phyloP scores from a whole-genome alignment of 2,329 filamentous ascomycete genomes.

The Akanthomyces lecanii region DNA sequence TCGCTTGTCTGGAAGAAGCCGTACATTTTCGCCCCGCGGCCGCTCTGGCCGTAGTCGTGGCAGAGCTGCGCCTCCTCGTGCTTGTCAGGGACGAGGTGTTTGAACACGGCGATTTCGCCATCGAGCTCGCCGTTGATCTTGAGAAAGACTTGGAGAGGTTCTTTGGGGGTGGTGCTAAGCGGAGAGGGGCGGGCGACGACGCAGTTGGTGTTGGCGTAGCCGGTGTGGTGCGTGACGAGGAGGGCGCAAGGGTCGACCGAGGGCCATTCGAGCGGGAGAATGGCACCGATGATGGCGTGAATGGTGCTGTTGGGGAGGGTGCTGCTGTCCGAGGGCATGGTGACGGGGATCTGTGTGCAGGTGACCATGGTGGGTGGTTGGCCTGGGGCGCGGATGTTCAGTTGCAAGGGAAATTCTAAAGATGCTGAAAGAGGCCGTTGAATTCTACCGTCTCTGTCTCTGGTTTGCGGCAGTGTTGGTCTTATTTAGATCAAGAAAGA shows the following conservation, averaged over 20 bases:
- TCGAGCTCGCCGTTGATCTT: neutral
- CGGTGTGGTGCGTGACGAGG: neutral
- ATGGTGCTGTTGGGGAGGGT: neutral
- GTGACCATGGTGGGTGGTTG: neutral
- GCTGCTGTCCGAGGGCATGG: neutral
- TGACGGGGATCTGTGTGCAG: neutral
- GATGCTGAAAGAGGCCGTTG: too few relatives aligned
- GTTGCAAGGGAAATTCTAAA: too few relatives aligned
- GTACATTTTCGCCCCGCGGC: slow-evolving; percentile 15
- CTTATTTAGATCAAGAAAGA: too few relatives aligned
- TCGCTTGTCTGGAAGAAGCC: slow-evolving; percentile 20
- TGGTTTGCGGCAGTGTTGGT: too few relatives aligned
- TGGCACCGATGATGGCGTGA: neutral
- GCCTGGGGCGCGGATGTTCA: too few relatives aligned
- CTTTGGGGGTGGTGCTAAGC: neutral
- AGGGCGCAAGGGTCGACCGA: neutral
- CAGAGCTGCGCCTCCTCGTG: slow-evolving; percentile 16
- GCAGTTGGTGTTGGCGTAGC: neutral
- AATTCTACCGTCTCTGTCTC: too few relatives aligned
- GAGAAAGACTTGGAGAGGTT: slow-evolving; percentile 19
- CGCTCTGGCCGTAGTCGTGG: slow-evolving; percentile 14
- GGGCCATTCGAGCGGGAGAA: neutral
- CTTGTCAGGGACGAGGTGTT: slow-evolving; percentile 17
- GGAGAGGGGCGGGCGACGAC: neutral
- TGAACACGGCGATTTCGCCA: slow-evolving; percentile 8